Conservation (phyloP, 140 eudicot genomes). For the Anethum foeniculum region DNA sequence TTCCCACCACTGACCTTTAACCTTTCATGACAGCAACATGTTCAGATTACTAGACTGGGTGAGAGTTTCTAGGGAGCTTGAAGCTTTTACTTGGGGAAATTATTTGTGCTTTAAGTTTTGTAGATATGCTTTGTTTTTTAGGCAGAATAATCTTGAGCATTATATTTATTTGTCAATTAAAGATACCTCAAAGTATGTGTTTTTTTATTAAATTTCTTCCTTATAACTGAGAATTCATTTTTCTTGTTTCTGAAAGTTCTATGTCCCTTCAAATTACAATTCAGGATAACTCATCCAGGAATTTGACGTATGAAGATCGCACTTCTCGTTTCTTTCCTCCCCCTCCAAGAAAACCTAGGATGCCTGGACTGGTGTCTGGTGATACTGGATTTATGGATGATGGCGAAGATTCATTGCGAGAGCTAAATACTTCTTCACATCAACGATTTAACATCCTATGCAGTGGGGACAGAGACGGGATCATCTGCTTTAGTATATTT, state of each 20-base stretch:
- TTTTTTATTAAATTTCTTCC: neutral
- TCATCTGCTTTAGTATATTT: constrained; percentile 76
- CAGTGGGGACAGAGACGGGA: constrained; percentile 84
- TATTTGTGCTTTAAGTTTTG: neutral
- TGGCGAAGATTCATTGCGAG: constrained; percentile 61
- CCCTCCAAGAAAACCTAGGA: constrained; percentile 85
- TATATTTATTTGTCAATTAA: neutral
- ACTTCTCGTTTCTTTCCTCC: constrained; percentile 93
- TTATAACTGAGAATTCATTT: neutral
- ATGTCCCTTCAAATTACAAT: constrained; percentile 10
- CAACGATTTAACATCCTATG: constrained; percentile 75
- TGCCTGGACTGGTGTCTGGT: constrained; percentile 82
- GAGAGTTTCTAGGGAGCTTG: neutral
- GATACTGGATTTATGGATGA: constrained; percentile 83
- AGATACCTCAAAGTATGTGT: neutral
- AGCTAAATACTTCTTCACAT: constrained; percentile 65
- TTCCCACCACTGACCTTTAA: neutral
- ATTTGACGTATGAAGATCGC: constrained; percentile 69
- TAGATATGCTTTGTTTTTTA: neutral
- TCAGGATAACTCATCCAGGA: constrained; percentile 40
- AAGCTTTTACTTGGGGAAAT: neutral
- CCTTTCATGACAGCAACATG: neutral
- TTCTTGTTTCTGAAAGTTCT: neutral
- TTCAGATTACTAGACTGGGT: neutral
- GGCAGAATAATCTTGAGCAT: neutral